Evolutionary conservation across 305 asterid genomes (phyloP), one percentile per base, ranked within the genome.

Genomic region (Fraxinus baroniana): DNA sequence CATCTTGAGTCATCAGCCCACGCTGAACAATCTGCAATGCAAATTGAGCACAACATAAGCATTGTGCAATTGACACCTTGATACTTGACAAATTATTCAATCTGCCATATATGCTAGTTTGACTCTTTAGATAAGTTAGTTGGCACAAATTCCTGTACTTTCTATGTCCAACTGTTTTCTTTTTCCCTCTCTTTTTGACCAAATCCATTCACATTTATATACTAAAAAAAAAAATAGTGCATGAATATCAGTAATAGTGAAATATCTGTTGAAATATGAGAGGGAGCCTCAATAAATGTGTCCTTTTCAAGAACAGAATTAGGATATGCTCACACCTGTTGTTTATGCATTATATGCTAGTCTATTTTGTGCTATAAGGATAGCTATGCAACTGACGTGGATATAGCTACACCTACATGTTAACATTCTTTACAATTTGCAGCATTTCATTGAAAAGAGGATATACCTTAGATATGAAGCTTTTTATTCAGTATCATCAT

Each of bases 1-100:
- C 97, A 72, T 91, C 94, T 87, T 84, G 91, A 84, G 90, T 87
- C 98, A 95, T 95, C 84, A 94, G 89, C 80, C 98, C 94, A 8
- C 75, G 86, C 83, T 88, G 86, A 83, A 95, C 83, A 82, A 95
- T 94, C 98, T 95, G 93, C 83, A 86, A 85, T 39, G 68, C 17
- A 84, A 82, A 83, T 57, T 76, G 52, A 49, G 76, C 75, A 77
- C 77, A 49, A 79, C 46, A 77, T 66, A 66, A 72, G 66, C 74
- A 30, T 30, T 15, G 39, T 30, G 41, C 39, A 30, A 30, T 70
- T 28, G 24, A 70, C 22, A 70, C 12, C 75, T 70, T 70, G 24
- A 70, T 70, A 3, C 35, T 70, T 28, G 35, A 70, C 39, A 30
- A 70, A 30, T 30, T 32, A 30, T 70, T 70, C 75, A 12, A 28